phyloP scores from a whole-genome alignment of 1,284 basidiomycete genomes.

The Kalmanozyma brasiliensis region DNA sequence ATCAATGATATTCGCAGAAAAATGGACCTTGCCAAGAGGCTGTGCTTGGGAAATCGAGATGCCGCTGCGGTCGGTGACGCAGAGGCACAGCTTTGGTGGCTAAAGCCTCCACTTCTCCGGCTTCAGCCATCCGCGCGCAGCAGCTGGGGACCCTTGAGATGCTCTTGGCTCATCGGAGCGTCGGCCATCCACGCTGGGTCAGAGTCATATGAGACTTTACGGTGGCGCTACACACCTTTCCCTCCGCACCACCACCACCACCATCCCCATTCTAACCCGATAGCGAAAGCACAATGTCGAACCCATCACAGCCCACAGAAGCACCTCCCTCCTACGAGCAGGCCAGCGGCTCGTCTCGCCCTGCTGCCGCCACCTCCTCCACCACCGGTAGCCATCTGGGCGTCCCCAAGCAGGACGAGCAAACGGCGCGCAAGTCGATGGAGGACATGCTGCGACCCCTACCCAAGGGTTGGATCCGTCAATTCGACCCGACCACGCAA shows the following conservation, averaged over 20 bases:
- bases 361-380: conserved; percentile 9
- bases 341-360: conserved; percentile 17
- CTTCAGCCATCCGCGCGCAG: neutral
- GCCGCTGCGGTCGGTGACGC: conserved; percentile 14
- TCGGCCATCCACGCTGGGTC: neutral
- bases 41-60: conserved; percentile 4
- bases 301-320: conserved; percentile 15
- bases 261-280: neutral
- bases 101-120: conserved; percentile 5
- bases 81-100: conserved; percentile 2
- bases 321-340: conserved; percentile 47
- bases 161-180: too few species aligned
- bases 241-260: neutral
- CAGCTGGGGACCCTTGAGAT: neutral
- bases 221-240: neutral
- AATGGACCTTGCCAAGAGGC: conserved; percentile 1
- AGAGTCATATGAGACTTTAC: neutral
- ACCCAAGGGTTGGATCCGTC: conserved; percentile 61
- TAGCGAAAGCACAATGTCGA: conserved; percentile 6
- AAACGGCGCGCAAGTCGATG: conserved; percentile 30
- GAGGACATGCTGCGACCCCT: conserved; percentile 55
- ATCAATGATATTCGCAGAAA: neutral
- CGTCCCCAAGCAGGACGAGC: conserved; percentile 12
- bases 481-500: conserved; percentile 54
- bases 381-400: conserved; percentile 11